Conservation (phyloP, 768 basidiomycete species). For the Kwoniella pini region DNA sequence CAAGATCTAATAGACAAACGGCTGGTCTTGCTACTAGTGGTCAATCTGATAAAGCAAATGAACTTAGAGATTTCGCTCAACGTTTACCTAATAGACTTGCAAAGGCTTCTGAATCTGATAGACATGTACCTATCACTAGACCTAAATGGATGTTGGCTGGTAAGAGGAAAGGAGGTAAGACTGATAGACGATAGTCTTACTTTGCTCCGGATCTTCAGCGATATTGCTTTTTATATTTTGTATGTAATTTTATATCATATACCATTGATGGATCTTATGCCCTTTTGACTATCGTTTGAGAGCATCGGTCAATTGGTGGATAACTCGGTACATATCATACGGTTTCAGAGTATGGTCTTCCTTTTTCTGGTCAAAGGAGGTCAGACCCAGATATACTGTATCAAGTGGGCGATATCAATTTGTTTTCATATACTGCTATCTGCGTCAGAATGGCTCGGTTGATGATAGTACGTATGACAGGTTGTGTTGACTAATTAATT, state of each 20-base stretch:
- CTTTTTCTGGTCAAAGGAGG: too few species aligned
- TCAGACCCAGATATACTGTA: too few species aligned
- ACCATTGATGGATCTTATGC: neutral
- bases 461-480: too few species aligned
- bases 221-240: too few species aligned
- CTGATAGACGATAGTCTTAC: conserved; percentile 44
- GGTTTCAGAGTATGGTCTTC: too few species aligned
- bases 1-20: conserved; percentile 71
- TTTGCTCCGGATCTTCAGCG: neutral
- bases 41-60: conserved; percentile 78
- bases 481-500: too few species aligned
- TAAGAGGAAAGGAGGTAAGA: conserved; percentile 55
- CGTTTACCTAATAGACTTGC: conserved; percentile 82
- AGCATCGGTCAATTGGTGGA: too few species aligned
- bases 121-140: conserved; percentile 54
- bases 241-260: neutral
- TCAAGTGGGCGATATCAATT: too few species aligned
- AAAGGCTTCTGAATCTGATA: conserved; percentile 77
- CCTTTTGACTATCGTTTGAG: too few species aligned
- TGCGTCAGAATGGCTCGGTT: too few species aligned
- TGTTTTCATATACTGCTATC: too few species aligned
- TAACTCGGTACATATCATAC: too few species aligned
- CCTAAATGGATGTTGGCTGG: conserved; percentile 54
- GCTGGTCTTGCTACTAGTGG: conserved; percentile 75
- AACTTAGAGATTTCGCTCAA: conserved; percentile 82